phyloP scores from a whole-genome alignment of 2,329 filamentous ascomycete species.

The Chrysoporthe cubensis region DNA sequence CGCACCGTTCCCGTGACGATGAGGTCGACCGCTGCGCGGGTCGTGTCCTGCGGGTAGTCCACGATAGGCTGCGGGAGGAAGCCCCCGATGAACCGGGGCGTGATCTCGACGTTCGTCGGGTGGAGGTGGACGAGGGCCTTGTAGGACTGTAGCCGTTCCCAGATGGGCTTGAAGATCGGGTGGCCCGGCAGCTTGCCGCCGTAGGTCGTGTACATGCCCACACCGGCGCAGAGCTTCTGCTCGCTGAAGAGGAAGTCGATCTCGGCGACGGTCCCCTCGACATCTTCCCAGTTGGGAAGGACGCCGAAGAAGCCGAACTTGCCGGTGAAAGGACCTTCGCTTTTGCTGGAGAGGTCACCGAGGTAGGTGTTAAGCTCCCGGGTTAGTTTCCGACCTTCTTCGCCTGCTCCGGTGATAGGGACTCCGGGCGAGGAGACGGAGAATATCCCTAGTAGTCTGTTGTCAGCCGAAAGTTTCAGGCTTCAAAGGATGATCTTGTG shows the following conservation, averaged over 20 bases:
- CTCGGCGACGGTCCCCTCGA: constrained; percentile 34
- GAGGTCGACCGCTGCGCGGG: constrained; percentile 46
- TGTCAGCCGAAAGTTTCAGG: background rate
- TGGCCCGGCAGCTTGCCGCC: constrained; percentile 33
- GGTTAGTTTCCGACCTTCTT: constrained; percentile 23
- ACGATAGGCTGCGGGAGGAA: constrained; percentile 35
- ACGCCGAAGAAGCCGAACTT: constrained; percentile 35
- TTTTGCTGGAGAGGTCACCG: constrained; percentile 17
- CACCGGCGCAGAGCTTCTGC: constrained; percentile 33
- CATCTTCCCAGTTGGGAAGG: constrained; percentile 34
- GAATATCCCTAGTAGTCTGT: constrained; percentile 38
- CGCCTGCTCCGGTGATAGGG: constrained; percentile 25
- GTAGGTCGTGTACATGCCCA: constrained; percentile 34
- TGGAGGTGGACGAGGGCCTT: constrained; percentile 36
- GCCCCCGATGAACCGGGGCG: constrained; percentile 25
- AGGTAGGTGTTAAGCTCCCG: constrained; percentile 27
- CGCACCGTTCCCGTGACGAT: constrained; percentile 39
- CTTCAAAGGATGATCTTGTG: background rate
- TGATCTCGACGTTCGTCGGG: constrained; percentile 29
- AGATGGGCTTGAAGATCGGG: constrained; percentile 35
- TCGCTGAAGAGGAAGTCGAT: constrained; percentile 33
- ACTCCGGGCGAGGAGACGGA: constrained; percentile 27
- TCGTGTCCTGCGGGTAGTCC: constrained; percentile 48
- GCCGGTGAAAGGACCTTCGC: constrained; percentile 10
- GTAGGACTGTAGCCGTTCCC: constrained; percentile 33